These are phyloP conservation scores for Exophiala xenobiotica DNA, from an alignment of 2,329 filamentous ascomycete species.

Conservation along the genomic window DNA sequence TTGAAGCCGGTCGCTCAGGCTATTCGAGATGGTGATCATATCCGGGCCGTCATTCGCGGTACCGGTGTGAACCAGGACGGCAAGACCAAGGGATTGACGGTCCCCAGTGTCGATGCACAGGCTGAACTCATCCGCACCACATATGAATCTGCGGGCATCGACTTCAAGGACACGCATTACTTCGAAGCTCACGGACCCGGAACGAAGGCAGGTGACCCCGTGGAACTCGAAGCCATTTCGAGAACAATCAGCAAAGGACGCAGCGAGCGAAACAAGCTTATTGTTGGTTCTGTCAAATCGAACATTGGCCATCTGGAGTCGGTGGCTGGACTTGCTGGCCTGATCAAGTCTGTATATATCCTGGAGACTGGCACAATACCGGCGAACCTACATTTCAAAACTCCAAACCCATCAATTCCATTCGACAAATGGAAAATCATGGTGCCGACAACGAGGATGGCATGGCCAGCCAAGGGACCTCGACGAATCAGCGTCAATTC, in stretches of 20 bases:
- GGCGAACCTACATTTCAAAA: constrained; percentile 44
- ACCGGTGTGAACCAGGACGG: constrained; percentile 7
- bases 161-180: constrained; percentile 20
- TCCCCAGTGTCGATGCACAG: constrained; percentile 4
- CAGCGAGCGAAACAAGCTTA: constrained; percentile 25
- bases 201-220: constrained; percentile 27
- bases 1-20: constrained; percentile 12
- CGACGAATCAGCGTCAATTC: constrained; percentile 22
- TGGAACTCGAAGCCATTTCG: constrained; percentile 29
- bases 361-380: constrained; percentile 15
- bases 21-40: constrained; percentile 5
- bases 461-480: constrained; percentile 13
- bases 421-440: constrained; percentile 9
- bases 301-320: constrained; percentile 18
- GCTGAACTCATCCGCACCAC: constrained; percentile 3
- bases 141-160: constrained; percentile 29
- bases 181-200: constrained; percentile 35
- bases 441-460: constrained; percentile 1
- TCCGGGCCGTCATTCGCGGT: constrained; percentile 7
- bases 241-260: constrained; percentile 4
- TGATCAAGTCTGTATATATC: constrained; percentile 17
- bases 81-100: not conserved
- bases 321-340: constrained; percentile 12
- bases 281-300: constrained; percentile 16
- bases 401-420: constrained; percentile 35